Conservation (phyloP, 139 green algal genomes). For the Protoeuglena noctilucae region DNA sequence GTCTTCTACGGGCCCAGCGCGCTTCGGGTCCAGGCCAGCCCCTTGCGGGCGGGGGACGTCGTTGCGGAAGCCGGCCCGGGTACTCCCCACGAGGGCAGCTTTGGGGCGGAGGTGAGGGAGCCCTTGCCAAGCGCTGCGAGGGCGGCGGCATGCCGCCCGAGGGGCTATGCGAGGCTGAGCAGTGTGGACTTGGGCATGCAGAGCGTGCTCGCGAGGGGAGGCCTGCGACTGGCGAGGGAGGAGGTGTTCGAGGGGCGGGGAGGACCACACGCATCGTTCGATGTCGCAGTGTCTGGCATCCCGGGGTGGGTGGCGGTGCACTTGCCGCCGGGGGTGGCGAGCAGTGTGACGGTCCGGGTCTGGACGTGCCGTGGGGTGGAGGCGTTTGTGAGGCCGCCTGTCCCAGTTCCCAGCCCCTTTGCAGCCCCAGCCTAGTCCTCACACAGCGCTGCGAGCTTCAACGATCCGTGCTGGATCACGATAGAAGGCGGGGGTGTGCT, state of each 20-base stretch:
- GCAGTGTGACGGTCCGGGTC: slow-evolving; percentile 25
- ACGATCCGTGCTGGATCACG: no score
- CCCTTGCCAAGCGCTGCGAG: slow-evolving; percentile 9
- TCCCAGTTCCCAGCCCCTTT: slow-evolving; percentile 32
- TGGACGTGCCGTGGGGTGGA: slow-evolving; percentile 67
- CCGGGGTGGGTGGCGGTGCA: slow-evolving; percentile 41
- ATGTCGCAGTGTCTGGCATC: slow-evolving; percentile 58
- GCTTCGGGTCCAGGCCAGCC: slow-evolving; percentile 5
- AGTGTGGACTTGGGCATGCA: slow-evolving; percentile 17
- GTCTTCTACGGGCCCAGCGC: slow-evolving; percentile 40
- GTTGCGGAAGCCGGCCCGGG: no score
- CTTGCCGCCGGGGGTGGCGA: neutral
- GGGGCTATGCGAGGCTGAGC: slow-evolving; percentile 12
- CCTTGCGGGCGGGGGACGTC: neutral
- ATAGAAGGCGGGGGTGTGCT: no score
- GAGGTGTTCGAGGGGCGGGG: slow-evolving; percentile 13
- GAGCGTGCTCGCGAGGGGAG: slow-evolving; percentile 36
- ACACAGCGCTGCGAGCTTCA: no score
- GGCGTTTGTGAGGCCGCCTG: slow-evolving; percentile 57
- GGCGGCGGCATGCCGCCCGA: slow-evolving; percentile 2
- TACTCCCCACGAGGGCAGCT: neutral
- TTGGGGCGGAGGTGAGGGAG: neutral
- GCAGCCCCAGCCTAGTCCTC: no score
- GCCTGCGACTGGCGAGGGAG: slow-evolving; percentile 21
- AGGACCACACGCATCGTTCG: slow-evolving; percentile 18